Evolutionary conservation across 495 filamentous ascomycete species (phyloP).

Genomic region (Xylaria grammica): DNA sequence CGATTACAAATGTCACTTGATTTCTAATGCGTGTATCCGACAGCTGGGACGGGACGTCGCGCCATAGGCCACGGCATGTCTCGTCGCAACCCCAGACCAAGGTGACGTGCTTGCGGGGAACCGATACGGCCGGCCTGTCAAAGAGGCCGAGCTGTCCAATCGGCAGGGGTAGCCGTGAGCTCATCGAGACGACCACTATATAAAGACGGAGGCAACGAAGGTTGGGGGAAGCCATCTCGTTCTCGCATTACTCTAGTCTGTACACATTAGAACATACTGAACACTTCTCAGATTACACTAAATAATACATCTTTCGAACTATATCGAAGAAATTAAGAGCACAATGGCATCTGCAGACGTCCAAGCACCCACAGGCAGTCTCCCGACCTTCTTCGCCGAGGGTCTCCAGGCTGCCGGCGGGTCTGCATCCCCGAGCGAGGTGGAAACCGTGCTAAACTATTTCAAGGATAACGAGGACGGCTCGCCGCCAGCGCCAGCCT

Average conservation of each 20-base stretch:
- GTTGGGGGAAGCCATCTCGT: neutral
- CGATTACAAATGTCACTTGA: slow-evolving; percentile 23
- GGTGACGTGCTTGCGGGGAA: slow-evolving; percentile 27
- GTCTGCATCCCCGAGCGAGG: slow-evolving; percentile 38
- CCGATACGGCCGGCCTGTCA: slow-evolving; percentile 8
- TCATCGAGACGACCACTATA: slow-evolving; percentile 6
- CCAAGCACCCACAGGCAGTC: slow-evolving; percentile 24
- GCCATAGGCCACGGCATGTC: slow-evolving; percentile 12
- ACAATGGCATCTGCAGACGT: slow-evolving; percentile 39
- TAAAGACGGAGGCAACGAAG: neutral
- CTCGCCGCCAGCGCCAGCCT: slow-evolving; percentile 55
- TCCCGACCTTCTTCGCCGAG: slow-evolving; percentile 26
- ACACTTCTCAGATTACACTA: neutral
- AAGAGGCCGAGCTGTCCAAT: neutral
- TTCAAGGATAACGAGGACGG: slow-evolving; percentile 65
- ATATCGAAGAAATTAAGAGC: neutral
- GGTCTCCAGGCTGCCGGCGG: slow-evolving; percentile 10
- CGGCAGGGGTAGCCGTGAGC: slow-evolving; percentile 1
- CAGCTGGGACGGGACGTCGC: slow-evolving; percentile 4
- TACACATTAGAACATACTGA: no score
- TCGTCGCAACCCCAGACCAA: slow-evolving; percentile 22
- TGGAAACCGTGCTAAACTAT: slow-evolving; percentile 64
- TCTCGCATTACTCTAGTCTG: neutral
- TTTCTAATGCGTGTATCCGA: slow-evolving; percentile 14
- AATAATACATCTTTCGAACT: neutral